Evolutionary conservation across 2,329 filamentous ascomycete species (phyloP), one percentile per base, ranked within the genome.

Genomic region (Xylariomycetidae sp.): DNA sequence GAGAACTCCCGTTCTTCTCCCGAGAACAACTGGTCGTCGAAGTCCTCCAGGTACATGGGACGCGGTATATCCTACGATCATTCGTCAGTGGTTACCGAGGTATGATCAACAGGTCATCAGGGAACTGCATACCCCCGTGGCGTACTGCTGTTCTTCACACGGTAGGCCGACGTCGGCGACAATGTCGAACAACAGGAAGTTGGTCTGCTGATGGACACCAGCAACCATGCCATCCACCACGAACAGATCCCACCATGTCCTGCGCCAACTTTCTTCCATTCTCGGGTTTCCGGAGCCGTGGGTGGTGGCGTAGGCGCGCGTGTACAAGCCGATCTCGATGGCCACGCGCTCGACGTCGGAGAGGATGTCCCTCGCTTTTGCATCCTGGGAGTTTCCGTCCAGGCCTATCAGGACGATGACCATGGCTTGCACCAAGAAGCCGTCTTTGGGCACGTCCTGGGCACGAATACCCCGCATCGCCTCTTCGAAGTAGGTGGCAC

Each of bases 191-290:
- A 85, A 67, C n/a, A 72, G 59, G 55, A 85, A 85, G 35, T 76
- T 81, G 25, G 82, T 82, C 40, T 76, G 74, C 10, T 79, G 74
- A 46, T 84, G 85, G 45, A 94, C 79, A 4, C 85, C 85, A 5
- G 86, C 85, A 45, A 93, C 72, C 72, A 94, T 82, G 34, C 82
- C 85, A 54, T 94, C 87, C 10, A 86, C 74, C n/a, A 85, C 73
- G 52, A 82, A 90, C 4, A 78, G 54, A 41, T 78, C 87, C 89
- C 89, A 95, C 88, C 88, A 95, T 2, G 88, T 95, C 38, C 89
- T 72, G 13, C 87, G 75, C 75, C 86, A 82, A 54, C 82, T 85
- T 58, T 95, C 89, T 53, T 90, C 85, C 3, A 89, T 55, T 2
- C 87, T 67, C 0, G 76, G 68, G 38, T 82, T 75, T 5, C 76